Conservation (phyloP, 2,329 filamentous ascomycete genomes). For the Orbilia oligospora region DNA sequence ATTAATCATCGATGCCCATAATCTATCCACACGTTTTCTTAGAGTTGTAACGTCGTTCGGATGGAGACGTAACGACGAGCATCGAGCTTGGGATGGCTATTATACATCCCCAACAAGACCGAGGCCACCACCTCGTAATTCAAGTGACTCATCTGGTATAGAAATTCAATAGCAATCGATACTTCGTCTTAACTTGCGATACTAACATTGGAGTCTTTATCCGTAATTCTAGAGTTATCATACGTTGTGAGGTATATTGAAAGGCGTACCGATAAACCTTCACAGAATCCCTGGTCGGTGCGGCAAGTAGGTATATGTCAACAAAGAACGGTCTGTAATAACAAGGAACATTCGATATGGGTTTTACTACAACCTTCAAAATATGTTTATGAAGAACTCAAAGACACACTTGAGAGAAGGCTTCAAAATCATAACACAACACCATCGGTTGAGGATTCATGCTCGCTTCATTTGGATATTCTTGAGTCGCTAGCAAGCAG, state of each 20-base stretch:
- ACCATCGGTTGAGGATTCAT: not conserved
- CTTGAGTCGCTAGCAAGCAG: conserved; percentile 34
- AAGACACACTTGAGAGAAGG: conserved; percentile 11
- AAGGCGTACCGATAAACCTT: conserved; percentile 12
- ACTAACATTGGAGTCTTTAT: not conserved
- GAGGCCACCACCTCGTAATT: not conserved
- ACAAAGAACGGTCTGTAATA: not conserved
- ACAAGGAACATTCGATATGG: conserved; percentile 25
- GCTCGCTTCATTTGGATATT: conserved; percentile 38
- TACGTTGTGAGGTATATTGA: conserved; percentile 44
- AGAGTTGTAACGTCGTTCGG: conserved; percentile 40
- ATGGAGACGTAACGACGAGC: conserved; percentile 30
- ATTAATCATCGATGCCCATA: conserved; percentile 31
- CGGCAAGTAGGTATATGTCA: conserved; percentile 40
- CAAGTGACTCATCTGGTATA: conserved; percentile 12
- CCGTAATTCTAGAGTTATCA: conserved; percentile 23
- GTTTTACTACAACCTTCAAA: conserved; percentile 38
- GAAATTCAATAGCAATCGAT: not conserved
- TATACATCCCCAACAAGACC: conserved; percentile 14
- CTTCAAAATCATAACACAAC: not conserved
- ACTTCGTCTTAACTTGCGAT: no score
- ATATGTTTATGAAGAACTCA: conserved; percentile 21
- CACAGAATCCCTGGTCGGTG: conserved; percentile 46
- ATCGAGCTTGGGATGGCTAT: conserved; percentile 48
- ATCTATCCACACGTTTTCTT: conserved; percentile 33